These are phyloP conservation scores for Phytophthora citrophthora DNA, from an alignment of 352 stramenopile species.

Conservation along the genomic window DNA sequence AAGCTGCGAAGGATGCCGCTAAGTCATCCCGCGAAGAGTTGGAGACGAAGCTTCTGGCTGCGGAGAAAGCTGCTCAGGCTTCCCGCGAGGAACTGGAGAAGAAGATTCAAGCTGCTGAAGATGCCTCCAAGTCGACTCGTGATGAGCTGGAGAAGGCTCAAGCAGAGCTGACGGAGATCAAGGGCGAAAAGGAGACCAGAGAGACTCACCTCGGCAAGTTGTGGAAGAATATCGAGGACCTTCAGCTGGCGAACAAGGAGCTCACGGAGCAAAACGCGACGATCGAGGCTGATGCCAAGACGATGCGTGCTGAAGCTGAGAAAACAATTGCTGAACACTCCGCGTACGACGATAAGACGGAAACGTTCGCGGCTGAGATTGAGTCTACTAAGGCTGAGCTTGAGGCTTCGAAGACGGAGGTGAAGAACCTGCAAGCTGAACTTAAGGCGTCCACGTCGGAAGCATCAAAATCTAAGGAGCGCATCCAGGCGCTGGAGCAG, in stretches of 20 bases:
- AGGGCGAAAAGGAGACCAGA: slow-evolving; percentile 46
- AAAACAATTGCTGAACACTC: slow-evolving; percentile 42
- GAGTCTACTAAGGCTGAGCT: slow-evolving; percentile 29
- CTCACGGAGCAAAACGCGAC: slow-evolving; percentile 50
- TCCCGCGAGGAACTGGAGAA: slow-evolving; percentile 1
- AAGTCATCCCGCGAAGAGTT: slow-evolving; percentile 8
- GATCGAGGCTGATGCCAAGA: slow-evolving; percentile 51
- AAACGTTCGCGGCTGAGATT: slow-evolving; percentile 39
- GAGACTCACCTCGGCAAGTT: slow-evolving; percentile 62
- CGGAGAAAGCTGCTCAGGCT: slow-evolving; percentile 8
- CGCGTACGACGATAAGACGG: slow-evolving; percentile 36
- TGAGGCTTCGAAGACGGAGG: slow-evolving; percentile 19
- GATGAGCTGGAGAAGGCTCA: slow-evolving; percentile 39
- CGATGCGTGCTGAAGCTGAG: slow-evolving; percentile 47
- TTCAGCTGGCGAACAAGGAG: slow-evolving; percentile 54
- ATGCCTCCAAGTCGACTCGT: slow-evolving; percentile 15
- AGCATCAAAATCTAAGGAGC: slow-evolving; percentile 14
- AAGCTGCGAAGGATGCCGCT: slow-evolving; percentile 15
- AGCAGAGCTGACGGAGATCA: slow-evolving; percentile 32
- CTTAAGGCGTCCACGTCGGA: slow-evolving; percentile 21
- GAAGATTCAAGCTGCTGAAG: slow-evolving; percentile 15
- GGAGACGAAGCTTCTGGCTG: slow-evolving; percentile 15
- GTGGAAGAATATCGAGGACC: slow-evolving; percentile 59
- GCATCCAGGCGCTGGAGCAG: slow-evolving; percentile 29
- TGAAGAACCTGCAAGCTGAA: slow-evolving; percentile 36